Conservation (phyloP, 1,284 basidiomycete genomes). For the Singerocomus rubriflavus region DNA sequence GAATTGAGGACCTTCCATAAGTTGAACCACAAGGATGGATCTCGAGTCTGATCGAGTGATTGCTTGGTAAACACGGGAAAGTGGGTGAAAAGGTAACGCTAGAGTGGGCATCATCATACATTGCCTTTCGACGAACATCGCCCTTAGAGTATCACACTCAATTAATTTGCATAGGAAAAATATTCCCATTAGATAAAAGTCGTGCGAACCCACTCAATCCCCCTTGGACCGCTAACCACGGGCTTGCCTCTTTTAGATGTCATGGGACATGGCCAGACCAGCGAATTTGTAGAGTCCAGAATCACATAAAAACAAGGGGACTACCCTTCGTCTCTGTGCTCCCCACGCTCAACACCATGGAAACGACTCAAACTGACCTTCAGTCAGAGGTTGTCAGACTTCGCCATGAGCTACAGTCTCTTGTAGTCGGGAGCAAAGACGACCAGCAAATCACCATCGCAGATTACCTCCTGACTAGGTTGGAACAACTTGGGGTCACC, state of each 20-base stretch:
- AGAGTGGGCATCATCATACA: constrained; percentile 36
- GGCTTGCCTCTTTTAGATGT: too few relatives aligned
- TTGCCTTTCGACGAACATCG: too few relatives aligned
- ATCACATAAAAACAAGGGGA: too few relatives aligned
- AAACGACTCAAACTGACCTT: constrained; percentile 27
- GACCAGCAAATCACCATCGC: constrained; percentile 57
- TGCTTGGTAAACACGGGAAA: constrained; percentile 37
- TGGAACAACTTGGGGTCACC: constrained; percentile 65
- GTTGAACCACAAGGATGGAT: constrained; percentile 47
- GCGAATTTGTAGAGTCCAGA: background rate
- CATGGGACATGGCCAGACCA: background rate
- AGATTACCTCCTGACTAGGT: constrained; percentile 68
- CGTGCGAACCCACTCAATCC: too few relatives aligned
- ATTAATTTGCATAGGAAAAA: too few relatives aligned
- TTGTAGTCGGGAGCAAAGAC: constrained; percentile 35
- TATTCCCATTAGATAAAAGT: too few relatives aligned
- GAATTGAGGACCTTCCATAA: constrained; percentile 87
- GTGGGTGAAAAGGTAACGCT: constrained; percentile 23
- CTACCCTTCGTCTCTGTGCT: too few relatives aligned
- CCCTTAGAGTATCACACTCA: too few relatives aligned
- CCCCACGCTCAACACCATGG: constrained; percentile 15
- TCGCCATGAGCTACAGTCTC: constrained; percentile 47
- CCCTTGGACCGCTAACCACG: too few relatives aligned
- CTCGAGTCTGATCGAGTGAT: constrained; percentile 31
- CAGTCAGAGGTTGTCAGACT: constrained; percentile 55